Base-by-base conservation (phyloP, 106 monocot species). In the Iris macrosiphon region DNA sequence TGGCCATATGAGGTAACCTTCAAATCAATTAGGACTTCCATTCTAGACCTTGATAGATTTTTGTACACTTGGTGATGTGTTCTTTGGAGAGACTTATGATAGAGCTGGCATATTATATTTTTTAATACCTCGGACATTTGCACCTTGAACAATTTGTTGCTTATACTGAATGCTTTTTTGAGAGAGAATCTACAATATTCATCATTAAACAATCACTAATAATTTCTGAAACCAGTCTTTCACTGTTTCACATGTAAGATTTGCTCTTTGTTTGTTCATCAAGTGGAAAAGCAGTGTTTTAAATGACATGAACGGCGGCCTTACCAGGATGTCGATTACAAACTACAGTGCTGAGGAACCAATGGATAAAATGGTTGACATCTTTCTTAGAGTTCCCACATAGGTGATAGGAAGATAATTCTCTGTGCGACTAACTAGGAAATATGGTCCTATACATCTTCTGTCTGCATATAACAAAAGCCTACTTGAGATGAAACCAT, bases 1-100 rank as follows among this genome's bases (percentile, higher is more conserved):
- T 88, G 87, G 87, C 74, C 71, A 16, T 68, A 74, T 72, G 82
- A 88, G 87, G 87, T 87, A 77, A 27, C 27, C 26, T 60, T 32
- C n/a, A n/a, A n/a, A n/a, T 15, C 48, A 12, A 1, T 50, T 20
- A 1, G 29, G 4, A 50, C 14, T 15, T 50, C 29, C 29, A 50
- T 45, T 52, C 44, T 21, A 23, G 35, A 17, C 45, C 21, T 31
- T 59, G 10, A 7, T 28, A 6, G 9, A 9, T 27, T 15, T 26
- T 62, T 62, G 26, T 62, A 17, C 12, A 17, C 34, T 6, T 35
- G 34, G 10, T 6, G n/a, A n/a, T n/a, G n/a, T 35, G 4, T 50
- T 29, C 1, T 49, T 1, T 13, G 48, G 26, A 50, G 29, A 50
- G 15, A 28, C 21, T 50, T n/a, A 6, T 29, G 29, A 14, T 50